Percentiles rank a stretch among this genome's conserved stretches.
These are phyloP conservation scores for Thielaviopsis musarum DNA, from an alignment of 2,329 filamentous ascomycete genomes.

Conservation along the genomic window DNA sequence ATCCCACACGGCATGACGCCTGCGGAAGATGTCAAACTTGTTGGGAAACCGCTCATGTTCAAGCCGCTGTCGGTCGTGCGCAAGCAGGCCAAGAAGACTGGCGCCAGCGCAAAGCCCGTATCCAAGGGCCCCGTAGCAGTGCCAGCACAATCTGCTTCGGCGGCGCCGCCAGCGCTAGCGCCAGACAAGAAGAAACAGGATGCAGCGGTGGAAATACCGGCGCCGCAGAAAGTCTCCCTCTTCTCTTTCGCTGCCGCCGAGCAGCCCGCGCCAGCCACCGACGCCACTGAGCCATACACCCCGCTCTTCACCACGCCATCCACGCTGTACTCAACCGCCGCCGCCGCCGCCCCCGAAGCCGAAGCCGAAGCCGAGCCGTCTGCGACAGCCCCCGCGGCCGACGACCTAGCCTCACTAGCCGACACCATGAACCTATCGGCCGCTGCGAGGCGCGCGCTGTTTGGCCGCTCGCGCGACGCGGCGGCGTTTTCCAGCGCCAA, in stretches of 20 bases:
- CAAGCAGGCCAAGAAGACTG: constrained; percentile 48
- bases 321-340: constrained; percentile 21
- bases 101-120: not conserved
- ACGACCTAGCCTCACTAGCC: constrained; percentile 35
- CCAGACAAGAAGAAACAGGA: too few relatives aligned
- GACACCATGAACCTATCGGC: constrained; percentile 63
- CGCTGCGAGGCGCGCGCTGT: constrained; percentile 63
- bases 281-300: constrained; percentile 26
- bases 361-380: not conserved
- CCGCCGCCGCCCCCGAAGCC: constrained; percentile 14
- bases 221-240: constrained; percentile 41
- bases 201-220: not conserved
- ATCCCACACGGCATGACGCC: constrained; percentile 40
- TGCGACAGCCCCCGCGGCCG: constrained; percentile 13
- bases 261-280: constrained; percentile 10
- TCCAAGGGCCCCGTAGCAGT: not conserved
- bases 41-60: constrained; percentile 74
- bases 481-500: constrained; percentile 34
- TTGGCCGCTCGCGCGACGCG: constrained; percentile 47
- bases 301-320: constrained; percentile 29
- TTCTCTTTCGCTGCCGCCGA: constrained; percentile 44
- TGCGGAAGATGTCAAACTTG: constrained; percentile 48
- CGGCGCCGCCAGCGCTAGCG: too few relatives aligned
- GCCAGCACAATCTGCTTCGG: too few relatives aligned
- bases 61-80: constrained; percentile 72